Conservation (phyloP, 2,329 filamentous ascomycete genomes). For the Diaporthe longicolla region DNA sequence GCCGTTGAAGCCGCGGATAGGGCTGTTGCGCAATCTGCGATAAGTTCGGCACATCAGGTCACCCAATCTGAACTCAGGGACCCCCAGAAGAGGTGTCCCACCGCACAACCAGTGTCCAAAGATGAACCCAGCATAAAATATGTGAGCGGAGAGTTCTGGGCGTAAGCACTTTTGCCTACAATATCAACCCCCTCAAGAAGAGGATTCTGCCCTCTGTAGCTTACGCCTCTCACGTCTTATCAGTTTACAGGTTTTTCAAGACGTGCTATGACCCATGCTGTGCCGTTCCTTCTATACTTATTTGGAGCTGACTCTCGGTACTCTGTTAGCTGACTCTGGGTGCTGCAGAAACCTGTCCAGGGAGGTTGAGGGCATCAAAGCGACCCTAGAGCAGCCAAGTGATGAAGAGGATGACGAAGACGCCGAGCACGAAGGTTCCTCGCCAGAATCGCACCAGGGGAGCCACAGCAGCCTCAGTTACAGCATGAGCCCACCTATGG, state of each 20-base stretch:
- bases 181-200: not conserved
- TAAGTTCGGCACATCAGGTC: not conserved
- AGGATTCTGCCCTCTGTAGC: not conserved
- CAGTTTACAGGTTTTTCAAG: not conserved
- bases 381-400: slow-evolving; percentile 59
- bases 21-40: not conserved
- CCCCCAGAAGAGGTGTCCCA: slow-evolving; percentile 37
- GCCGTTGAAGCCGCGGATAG: not conserved
- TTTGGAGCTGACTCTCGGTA: not conserved
- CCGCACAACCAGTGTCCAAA: slow-evolving; percentile 29
- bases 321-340: not conserved
- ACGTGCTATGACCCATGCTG: not conserved
- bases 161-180: slow-evolving; percentile 31
- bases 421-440: slow-evolving; percentile 46
- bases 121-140: slow-evolving; percentile 50
- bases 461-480: slow-evolving; percentile 34
- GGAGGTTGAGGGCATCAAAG: slow-evolving; percentile 61
- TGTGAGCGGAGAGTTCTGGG: slow-evolving; percentile 61
- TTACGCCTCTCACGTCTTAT: not conserved
- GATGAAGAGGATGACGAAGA: slow-evolving; percentile 55
- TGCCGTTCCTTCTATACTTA: not conserved
- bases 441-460: slow-evolving; percentile 48
- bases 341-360: slow-evolving; percentile 53
- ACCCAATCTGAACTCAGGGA: slow-evolving; percentile 28
- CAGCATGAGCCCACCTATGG: slow-evolving; percentile 26